Conservation (phyloP, 2,329 filamentous ascomycete species). For the Xylaria sp. region DNA sequence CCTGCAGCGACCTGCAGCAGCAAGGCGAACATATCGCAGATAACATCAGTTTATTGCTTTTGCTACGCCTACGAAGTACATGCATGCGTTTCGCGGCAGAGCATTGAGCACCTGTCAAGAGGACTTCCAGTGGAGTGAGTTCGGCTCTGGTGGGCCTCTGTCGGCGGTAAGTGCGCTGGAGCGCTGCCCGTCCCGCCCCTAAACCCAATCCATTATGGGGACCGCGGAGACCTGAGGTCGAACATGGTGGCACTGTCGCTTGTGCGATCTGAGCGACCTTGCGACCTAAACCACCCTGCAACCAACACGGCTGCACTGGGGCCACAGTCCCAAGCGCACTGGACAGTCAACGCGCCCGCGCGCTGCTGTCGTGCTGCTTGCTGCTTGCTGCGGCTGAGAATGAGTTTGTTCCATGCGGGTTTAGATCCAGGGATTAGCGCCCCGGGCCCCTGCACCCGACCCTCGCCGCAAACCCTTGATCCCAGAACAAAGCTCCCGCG, state of each 20-base stretch:
- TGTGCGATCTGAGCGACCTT: no score
- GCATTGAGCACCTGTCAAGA: not conserved
- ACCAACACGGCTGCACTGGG: not conserved
- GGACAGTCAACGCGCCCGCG: not conserved
- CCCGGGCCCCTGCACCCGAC: not conserved
- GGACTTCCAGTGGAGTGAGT: not conserved
- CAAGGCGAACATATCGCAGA: no score
- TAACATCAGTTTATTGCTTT: no score
- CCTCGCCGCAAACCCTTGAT: not conserved
- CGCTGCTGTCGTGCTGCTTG: no score
- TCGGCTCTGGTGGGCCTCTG: not conserved
- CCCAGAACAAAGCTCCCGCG: not conserved
- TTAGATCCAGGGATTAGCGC: not conserved
- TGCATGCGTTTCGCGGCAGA: no score
- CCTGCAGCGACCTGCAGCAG: no score
- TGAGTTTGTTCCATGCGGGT: not conserved
- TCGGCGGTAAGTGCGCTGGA: not conserved
- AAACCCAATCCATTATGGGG: not conserved
- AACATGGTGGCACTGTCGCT: no score
- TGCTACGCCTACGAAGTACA: no score
- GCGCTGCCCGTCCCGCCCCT: not conserved
- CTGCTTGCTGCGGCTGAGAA: not conserved
- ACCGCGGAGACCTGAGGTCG: no score
- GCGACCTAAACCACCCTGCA: no score
- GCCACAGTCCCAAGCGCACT: not conserved